These are phyloP conservation scores for Wickerhamiella infanticola DNA, from an alignment of 1,139 yeast genomes.

Conservation along the genomic window DNA sequence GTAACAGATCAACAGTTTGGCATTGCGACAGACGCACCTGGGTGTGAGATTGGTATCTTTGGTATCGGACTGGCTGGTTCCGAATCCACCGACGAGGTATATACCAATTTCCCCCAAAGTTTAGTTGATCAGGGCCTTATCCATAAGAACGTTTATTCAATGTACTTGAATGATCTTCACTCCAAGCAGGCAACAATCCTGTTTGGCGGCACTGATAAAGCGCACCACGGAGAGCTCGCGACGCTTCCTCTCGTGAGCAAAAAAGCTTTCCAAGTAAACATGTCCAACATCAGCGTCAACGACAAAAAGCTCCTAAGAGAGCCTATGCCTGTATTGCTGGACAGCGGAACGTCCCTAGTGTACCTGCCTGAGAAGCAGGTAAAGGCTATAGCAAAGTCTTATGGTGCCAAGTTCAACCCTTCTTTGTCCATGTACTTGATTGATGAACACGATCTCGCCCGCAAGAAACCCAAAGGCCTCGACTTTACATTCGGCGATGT, in stretches of 20 bases:
- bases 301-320: slow-evolving; percentile 18
- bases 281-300: slow-evolving; percentile 7
- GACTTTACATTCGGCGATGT: slow-evolving; percentile 33
- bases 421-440: slow-evolving; percentile 17
- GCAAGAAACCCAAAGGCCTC: slow-evolving; percentile 9
- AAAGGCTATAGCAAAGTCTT: slow-evolving; percentile 24
- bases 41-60: slow-evolving; percentile 15
- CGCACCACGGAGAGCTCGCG: slow-evolving; percentile 32
- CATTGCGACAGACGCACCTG: slow-evolving; percentile 15
- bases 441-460: slow-evolving; percentile 8
- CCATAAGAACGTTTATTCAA: slow-evolving; percentile 33
- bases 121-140: slow-evolving; percentile 14
- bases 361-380: slow-evolving; percentile 32
- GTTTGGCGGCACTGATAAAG: slow-evolving; percentile 45
- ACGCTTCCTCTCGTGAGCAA: slow-evolving; percentile 12
- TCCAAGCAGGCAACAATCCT: slow-evolving; percentile 33
- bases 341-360: slow-evolving; percentile 48
- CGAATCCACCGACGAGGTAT: slow-evolving; percentile 9
- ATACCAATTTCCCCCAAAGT: slow-evolving; percentile 14
- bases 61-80: slow-evolving; percentile 15
- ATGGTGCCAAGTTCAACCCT: slow-evolving; percentile 26
- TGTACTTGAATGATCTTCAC: slow-evolving; percentile 33
- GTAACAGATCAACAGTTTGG: slow-evolving; percentile 13
- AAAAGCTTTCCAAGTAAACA: slow-evolving; percentile 9
- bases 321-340: slow-evolving; percentile 31